Conservation (phyloP, 306 rosid species). For the Purshia tridentata region DNA sequence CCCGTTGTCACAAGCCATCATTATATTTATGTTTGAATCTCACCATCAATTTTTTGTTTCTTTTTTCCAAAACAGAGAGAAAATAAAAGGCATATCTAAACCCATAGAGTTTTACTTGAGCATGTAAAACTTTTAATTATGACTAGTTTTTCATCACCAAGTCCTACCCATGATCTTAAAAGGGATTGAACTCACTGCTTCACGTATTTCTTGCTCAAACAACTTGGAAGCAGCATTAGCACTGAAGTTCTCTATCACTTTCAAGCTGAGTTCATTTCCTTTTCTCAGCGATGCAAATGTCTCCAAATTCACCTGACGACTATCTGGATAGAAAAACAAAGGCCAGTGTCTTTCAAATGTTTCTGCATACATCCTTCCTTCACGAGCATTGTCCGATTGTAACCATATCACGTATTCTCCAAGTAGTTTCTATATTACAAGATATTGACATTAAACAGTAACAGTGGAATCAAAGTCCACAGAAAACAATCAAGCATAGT, state of each 20-base stretch:
- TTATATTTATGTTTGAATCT: not conserved
- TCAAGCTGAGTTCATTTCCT: conserved; percentile 55
- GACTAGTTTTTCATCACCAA: not conserved
- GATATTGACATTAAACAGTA: conserved; percentile 2
- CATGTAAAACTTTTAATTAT: conserved; percentile 3
- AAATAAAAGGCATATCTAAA: not conserved
- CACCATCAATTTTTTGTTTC: not conserved
- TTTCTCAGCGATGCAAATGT: conserved; percentile 48
- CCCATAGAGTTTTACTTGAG: not conserved
- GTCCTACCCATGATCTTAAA: not conserved
- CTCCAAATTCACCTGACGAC: conserved; percentile 52
- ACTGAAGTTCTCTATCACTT: conserved; percentile 64
- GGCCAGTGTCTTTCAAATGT: conserved; percentile 69
- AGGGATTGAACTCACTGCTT: conserved; percentile 55
- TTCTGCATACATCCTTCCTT: conserved; percentile 67
- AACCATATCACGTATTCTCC: conserved; percentile 71
- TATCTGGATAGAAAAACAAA: conserved; percentile 41
- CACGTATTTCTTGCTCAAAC: conserved; percentile 78
- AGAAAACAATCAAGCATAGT: not conserved
- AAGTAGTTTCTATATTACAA: conserved; percentile 57
- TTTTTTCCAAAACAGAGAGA: not conserved
- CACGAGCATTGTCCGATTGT: conserved; percentile 51
- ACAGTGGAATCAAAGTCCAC: not conserved
- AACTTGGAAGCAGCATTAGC: conserved; percentile 66
- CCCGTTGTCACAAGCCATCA: not conserved